Conservation (phyloP, 116 monocot genomes). For the Dioscorea cayenensis region DNA sequence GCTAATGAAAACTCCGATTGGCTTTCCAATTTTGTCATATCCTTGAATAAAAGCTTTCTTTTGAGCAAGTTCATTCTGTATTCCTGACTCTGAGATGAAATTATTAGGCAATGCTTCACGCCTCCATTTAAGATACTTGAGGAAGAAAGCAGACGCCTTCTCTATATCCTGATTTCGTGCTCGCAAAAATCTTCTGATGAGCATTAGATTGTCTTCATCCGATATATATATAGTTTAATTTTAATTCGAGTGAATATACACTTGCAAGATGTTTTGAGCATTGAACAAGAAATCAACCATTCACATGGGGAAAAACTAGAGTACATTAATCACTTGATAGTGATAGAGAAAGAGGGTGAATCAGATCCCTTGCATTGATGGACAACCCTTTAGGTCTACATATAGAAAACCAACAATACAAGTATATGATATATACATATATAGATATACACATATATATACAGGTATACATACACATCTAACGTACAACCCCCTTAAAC, state of each 20-base stretch:
- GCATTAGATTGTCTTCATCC: slow-evolving; percentile 47
- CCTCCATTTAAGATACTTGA: slow-evolving; percentile 69
- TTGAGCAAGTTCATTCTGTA: slow-evolving; percentile 53
- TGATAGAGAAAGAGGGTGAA: too few species aligned
- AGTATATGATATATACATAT: too few species aligned
- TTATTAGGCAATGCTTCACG: slow-evolving; percentile 36
- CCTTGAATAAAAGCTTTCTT: slow-evolving; percentile 58
- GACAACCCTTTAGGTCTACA: too few species aligned
- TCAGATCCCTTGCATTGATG: too few species aligned
- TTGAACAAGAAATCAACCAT: too few species aligned
- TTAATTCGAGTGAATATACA: background rate
- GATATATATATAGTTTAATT: background rate
- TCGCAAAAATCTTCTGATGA: slow-evolving; percentile 70
- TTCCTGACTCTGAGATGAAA: slow-evolving; percentile 52
- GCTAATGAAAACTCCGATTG: slow-evolving; percentile 37
- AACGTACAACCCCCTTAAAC: too few species aligned
- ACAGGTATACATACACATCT: too few species aligned
- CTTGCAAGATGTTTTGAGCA: too few species aligned
- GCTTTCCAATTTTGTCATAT: slow-evolving; percentile 47
- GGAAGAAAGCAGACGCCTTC: slow-evolving; percentile 43
- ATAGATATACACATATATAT: too few species aligned
- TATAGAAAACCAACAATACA: too few species aligned
- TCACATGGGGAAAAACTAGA: too few species aligned
- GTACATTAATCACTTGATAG: too few species aligned
- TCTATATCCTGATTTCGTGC: slow-evolving; percentile 53